Evolutionary conservation across 441 rosid genomes (phyloP), one percentile per base, ranked within the genome.

Genomic region (Arabidopsis lyrata): DNA sequence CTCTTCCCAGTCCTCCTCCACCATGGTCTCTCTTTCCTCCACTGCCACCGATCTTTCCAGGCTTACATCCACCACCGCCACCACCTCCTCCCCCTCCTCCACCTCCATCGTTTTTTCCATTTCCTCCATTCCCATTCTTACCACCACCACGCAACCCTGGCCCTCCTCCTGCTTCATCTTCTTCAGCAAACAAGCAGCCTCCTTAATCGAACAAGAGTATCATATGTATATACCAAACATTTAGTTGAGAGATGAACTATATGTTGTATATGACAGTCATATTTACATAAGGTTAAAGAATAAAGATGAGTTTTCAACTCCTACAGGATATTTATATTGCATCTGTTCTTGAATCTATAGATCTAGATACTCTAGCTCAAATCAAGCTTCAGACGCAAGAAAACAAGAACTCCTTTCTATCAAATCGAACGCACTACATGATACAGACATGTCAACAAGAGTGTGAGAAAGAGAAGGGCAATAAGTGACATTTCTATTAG

Each of bases 111-210:
- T 84, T 82, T 45, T 70, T 83, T 39, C 90, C 85, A 8, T 42
- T 89, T 78, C 86, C 87, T 8, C 74, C 90, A 57, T 54, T 79
- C 60, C 86, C 77, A 24, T 32, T 81, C 52, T 84, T 81, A 4
- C 84, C 89, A 14, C 52, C 74, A 11, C 86, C 90, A 45, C 74
- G n/a, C 29, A 29, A 72, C 73, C 92, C 90, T 11, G 90, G 85
- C 64, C 70, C 75, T 62, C 90, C 88, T 22, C 90, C 86, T 12
- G 74, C 87, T 54, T 36, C 82, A 69, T 44, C 86, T 72, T 75
- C 86, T 77, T 66, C 85, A 66, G 65, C 82, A 14, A 45, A 63
- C 39, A 76, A 74, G 73, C 54, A 67, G 9, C 79, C 82, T 74
- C 86, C 88, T 48, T 88, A 77, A 82, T 44, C 27, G 16, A 70